Conservation (phyloP, 2,329 filamentous ascomycete genomes). For the Balansia obtecta region DNA sequence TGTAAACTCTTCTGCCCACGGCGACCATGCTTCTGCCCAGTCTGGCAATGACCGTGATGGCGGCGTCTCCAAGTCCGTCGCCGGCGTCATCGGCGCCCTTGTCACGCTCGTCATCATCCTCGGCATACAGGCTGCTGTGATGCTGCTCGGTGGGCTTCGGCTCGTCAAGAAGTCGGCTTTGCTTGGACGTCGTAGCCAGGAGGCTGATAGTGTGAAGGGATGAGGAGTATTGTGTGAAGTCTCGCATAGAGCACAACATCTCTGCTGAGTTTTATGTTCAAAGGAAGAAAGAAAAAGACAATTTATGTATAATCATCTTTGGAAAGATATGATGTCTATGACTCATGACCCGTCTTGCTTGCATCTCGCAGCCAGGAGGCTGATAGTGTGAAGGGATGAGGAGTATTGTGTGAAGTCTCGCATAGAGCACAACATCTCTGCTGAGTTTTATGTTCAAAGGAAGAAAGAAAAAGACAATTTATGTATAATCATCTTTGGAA, state of each 20-base stretch:
- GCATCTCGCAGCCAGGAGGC: slow-evolving; percentile 4
- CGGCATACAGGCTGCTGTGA: slow-evolving; percentile 29
- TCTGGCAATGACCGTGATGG: slow-evolving; percentile 15
- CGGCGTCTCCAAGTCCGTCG: slow-evolving; percentile 56
- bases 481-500: too few relatives aligned
- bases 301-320: too few relatives aligned
- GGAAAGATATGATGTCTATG: too few relatives aligned
- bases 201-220: slow-evolving; percentile 11
- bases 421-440: too few relatives aligned
- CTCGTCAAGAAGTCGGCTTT: slow-evolving; percentile 35
- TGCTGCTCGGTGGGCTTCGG: slow-evolving; percentile 31
- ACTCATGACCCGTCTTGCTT: too few relatives aligned
- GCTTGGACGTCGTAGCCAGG: slow-evolving; percentile 1
- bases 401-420: not conserved
- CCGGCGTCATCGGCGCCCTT: slow-evolving; percentile 70
- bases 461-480: too few relatives aligned
- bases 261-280: too few relatives aligned
- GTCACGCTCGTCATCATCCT: slow-evolving; percentile 42
- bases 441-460: too few relatives aligned
- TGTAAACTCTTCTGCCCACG: slow-evolving; percentile 13
- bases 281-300: too few relatives aligned
- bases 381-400: slow-evolving; percentile 10
- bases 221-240: not conserved
- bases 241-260: too few relatives aligned
- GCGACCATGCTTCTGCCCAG: slow-evolving; percentile 13